Evolutionary conservation across 192 early-diverging fungal genomes (phyloP).

Genomic region (Coemansia sp.): DNA sequence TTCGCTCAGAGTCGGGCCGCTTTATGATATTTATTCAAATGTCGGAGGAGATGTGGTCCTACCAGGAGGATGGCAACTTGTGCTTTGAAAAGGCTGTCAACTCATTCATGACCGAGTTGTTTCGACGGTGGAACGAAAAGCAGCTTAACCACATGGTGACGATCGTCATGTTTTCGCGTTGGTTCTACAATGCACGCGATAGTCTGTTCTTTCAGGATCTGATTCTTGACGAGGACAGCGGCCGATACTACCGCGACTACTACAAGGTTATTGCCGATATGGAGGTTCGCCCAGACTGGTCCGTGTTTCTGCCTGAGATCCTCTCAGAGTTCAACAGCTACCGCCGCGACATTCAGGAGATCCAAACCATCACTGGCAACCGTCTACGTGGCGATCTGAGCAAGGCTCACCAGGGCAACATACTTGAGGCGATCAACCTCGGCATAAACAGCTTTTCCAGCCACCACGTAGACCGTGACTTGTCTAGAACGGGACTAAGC

Average conservation of each 20-base stretch:
- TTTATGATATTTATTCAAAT: constrained; percentile 96
- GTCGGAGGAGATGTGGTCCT: constrained; percentile 97
- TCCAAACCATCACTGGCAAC: constrained; percentile 27
- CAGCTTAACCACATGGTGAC: constrained; percentile 95
- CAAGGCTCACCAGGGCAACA: constrained; percentile 87
- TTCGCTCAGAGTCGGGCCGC: constrained; percentile 92
- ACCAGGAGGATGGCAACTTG: constrained; percentile 96
- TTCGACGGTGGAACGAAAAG: constrained; percentile 78
- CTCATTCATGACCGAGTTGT: constrained; percentile 87
- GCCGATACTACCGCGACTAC: constrained; percentile 84
- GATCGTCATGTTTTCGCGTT: constrained; percentile 90
- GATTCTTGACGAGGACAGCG: constrained; percentile 57
- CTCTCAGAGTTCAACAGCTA: constrained; percentile 51
- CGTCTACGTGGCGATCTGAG: constrained; percentile 77
- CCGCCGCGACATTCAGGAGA: constrained; percentile 53
- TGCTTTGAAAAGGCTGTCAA: constrained; percentile 93
- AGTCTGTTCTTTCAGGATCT: constrained; percentile 51
- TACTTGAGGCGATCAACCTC: constrained; percentile 95
- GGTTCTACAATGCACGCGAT: constrained; percentile 70
- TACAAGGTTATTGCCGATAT: constrained; percentile 95
- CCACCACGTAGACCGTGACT: constrained; percentile 94
- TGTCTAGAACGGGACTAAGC: constrained; percentile 85
- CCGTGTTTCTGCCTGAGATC: constrained; percentile 63
- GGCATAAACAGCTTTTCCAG: constrained; percentile 94
- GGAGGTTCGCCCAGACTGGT: constrained; percentile 62